These are phyloP conservation scores for Colletotrichum sp. DNA, from an alignment of 2,329 filamentous ascomycete genomes.

Conservation along the genomic window DNA sequence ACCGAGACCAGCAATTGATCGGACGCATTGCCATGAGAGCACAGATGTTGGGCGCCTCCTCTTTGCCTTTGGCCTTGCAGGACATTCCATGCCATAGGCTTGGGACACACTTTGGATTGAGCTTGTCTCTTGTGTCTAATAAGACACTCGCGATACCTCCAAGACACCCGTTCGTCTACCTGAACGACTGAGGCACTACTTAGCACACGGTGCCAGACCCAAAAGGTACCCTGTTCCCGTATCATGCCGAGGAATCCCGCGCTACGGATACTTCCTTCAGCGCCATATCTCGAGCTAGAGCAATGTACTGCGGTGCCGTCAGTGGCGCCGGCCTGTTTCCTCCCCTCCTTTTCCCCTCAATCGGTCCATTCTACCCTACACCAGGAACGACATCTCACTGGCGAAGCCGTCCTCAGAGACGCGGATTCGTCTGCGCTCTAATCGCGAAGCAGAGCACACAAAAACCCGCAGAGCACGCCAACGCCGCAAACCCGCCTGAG, in stretches of 20 bases:
- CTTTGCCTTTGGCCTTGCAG: slow-evolving; percentile 4
- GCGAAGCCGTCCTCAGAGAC: background rate
- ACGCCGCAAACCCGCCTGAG: background rate
- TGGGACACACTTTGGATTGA: background rate
- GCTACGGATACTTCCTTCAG: background rate
- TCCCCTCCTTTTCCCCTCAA: background rate
- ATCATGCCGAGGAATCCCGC: background rate
- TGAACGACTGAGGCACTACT: background rate
- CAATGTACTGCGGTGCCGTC: background rate
- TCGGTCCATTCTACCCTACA: slow-evolving; percentile 5
- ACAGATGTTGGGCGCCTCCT: slow-evolving; percentile 1
- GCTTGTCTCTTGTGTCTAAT: background rate
- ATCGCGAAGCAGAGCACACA: background rate
- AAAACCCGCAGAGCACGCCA: background rate
- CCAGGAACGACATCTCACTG: background rate
- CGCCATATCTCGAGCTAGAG: background rate
- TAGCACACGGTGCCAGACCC: background rate
- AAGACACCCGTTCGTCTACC: background rate
- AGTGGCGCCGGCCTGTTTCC: background rate
- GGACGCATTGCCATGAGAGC: slow-evolving; percentile 11
- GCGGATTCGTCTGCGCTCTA: background rate
- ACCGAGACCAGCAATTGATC: background rate
- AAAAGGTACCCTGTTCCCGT: background rate
- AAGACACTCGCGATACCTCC: slow-evolving; percentile 1
- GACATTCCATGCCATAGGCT: background rate